Percentiles rank a stretch among this genome's conserved stretches.
phyloP scores from a whole-genome alignment of 1,284 basidiomycete genomes.

The Austroboletus rostrupii region DNA sequence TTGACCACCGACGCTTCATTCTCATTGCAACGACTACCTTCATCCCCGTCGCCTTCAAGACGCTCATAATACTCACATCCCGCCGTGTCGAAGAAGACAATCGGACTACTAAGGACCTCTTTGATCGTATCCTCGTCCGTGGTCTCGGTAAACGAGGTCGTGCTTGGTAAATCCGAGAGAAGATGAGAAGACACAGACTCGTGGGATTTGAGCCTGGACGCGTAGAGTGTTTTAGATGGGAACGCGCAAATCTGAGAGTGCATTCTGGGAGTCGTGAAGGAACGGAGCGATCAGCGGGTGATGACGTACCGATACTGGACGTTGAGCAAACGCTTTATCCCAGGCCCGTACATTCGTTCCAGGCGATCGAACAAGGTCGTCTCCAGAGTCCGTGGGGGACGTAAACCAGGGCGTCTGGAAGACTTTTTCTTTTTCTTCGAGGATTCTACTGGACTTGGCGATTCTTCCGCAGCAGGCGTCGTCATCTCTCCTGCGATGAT shows the following conservation, averaged over 20 bases:
- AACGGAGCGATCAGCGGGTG: too few species aligned
- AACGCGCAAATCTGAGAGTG: conserved; percentile 78
- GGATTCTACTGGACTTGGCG: conserved; percentile 13
- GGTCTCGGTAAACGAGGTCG: conserved; percentile 36
- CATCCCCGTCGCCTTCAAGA: conserved; percentile 61
- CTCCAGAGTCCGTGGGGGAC: conserved; percentile 75
- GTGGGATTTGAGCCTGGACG: conserved; percentile 68
- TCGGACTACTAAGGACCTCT: conserved; percentile 70
- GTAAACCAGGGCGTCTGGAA: conserved; percentile 35
- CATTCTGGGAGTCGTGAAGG: conserved; percentile 56
- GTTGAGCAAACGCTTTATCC: conserved; percentile 83
- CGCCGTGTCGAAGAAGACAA: conserved; percentile 93
- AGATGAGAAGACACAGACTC: conserved; percentile 68
- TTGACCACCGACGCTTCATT: conserved; percentile 88
- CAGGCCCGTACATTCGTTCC: conserved; percentile 80
- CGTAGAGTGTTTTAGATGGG: conserved; percentile 80
- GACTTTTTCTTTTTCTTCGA: conserved; percentile 14
- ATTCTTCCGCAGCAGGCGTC: conserved; percentile 4
- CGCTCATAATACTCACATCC: conserved; percentile 91
- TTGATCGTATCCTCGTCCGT: conserved; percentile 56
- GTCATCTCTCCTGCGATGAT: conserved; percentile 17
- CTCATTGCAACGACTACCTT: conserved; percentile 88
- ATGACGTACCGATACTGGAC: conserved; percentile 75
- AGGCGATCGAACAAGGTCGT: conserved; percentile 90
- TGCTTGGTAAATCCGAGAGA: conserved; percentile 65